Evolutionary conservation across 768 basidiomycete genomes (phyloP).

Genomic region (Sarcomyxa edulis): DNA sequence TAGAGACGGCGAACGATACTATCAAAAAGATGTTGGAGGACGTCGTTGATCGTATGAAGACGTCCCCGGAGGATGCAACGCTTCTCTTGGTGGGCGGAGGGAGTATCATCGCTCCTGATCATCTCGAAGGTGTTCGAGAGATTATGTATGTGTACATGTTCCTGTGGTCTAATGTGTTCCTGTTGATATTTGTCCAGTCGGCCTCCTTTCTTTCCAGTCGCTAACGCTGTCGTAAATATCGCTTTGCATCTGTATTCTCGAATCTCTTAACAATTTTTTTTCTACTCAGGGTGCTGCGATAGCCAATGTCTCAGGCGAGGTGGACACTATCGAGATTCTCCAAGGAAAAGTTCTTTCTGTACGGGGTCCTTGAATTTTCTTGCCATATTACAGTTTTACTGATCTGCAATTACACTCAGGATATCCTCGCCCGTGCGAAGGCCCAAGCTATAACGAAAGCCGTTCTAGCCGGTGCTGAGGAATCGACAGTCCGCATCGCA

Average conservation of each 20-base stretch:
- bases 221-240: conserved; percentile 62
- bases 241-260: too few relatives aligned
- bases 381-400: too few relatives aligned
- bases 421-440: too few relatives aligned
- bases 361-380: too few relatives aligned
- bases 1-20: conserved; percentile 9
- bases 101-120: conserved; percentile 48
- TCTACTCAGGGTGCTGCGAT: too few relatives aligned
- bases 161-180: conserved; percentile 4
- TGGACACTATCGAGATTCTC: conserved; percentile 40
- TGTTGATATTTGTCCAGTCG: too few relatives aligned
- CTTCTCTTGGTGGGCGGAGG: conserved; percentile 66
- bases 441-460: conserved; percentile 37
- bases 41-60: conserved; percentile 40
- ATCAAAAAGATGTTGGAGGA: conserved; percentile 23
- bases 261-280: too few relatives aligned
- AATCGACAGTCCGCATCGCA: too few relatives aligned
- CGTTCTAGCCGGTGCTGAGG: conserved; percentile 39
- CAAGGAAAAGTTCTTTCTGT: conserved; percentile 25
- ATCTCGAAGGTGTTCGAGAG: conserved; percentile 44
- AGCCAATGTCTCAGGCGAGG: conserved; percentile 33
- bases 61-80: conserved; percentile 40
- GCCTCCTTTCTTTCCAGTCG: conserved; percentile 38
- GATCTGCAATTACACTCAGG: too few relatives aligned
- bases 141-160: conserved; percentile 25